phyloP scores from a whole-genome alignment of 352 stramenopile genomes.

The Phytophthora crassamura region DNA sequence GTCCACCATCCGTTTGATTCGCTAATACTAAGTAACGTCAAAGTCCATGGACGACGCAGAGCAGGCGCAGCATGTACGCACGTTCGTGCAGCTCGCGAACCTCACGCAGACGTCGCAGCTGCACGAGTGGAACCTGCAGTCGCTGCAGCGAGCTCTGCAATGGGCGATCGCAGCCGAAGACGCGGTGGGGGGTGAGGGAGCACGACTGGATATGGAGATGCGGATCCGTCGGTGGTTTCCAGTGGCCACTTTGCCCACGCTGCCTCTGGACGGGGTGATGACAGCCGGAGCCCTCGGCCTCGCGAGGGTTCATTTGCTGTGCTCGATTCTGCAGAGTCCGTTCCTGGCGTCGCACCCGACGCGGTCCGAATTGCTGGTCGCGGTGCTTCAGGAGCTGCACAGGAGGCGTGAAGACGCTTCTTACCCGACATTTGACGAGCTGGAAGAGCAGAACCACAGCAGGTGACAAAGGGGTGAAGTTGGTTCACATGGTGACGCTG shows the following conservation, averaged over 20 bases:
- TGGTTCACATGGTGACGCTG: too few relatives aligned
- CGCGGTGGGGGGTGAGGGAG: constrained; percentile 12
- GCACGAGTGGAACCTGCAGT: constrained; percentile 61
- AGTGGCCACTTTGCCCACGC: constrained; percentile 45
- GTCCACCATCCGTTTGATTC: constrained; percentile 15
- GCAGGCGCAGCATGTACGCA: constrained; percentile 36
- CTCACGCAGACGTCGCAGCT: constrained; percentile 56
- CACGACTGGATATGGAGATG: constrained; percentile 28
- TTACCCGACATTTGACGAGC: constrained; percentile 12
- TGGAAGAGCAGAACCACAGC: constrained; percentile 15
- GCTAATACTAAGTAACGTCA: constrained; percentile 13
- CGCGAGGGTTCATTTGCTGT: constrained; percentile 46
- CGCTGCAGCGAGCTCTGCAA: constrained; percentile 47
- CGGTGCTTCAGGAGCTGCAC: constrained; percentile 39
- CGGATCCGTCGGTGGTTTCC: constrained; percentile 43
- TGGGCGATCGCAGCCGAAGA: constrained; percentile 50
- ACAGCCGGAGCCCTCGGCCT: constrained; percentile 16
- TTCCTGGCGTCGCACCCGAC: constrained; percentile 55
- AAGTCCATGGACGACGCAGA: constrained; percentile 14
- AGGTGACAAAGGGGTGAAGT: constrained; percentile 13
- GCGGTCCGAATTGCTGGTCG: constrained; percentile 45
- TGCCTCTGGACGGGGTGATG: constrained; percentile 25
- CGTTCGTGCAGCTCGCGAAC: constrained; percentile 59
- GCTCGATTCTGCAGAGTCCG: constrained; percentile 60
- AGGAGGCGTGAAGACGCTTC: constrained; percentile 13